Base-by-base conservation (phyloP, 768 basidiomycete genomes). In the Amylocystis lapponica region DNA sequence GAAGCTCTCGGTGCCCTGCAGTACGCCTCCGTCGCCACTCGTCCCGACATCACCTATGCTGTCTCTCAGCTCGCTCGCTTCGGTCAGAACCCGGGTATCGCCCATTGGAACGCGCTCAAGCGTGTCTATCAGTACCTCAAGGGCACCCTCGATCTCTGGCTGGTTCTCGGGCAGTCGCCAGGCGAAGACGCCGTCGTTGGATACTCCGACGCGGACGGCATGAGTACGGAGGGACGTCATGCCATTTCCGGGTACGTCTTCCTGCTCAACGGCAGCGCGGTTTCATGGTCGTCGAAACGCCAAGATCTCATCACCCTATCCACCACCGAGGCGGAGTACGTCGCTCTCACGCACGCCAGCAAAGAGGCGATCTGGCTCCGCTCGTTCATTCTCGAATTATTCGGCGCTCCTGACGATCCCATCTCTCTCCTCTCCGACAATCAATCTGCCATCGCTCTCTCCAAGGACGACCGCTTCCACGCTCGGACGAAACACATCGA, bases 241-340 rank as follows among this genome's bases (percentile, higher is more conserved):
- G 45, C 60, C 13, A 56, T 60, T 11, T 67, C 46, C 25, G 67
- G 61, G 12, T 67, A 50, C 45, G 59, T 40, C 10, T 66, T 56
- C 56, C 54, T 56, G 5, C 37, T 67, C 30, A 53, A 52, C 19
- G 63, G 66, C 0, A 68, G 64, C 5, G 54, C 66, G 2, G 54
- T 76, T 5, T 48, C 59, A 3, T 77, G 75, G 72, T 53, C 52
- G 20, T 64, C 66, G 0, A 59, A 63, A 36, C 59, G 64, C 36
- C 75, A 78, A 44, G 16, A 30, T 8, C 53, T 58, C 2, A 57
- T 70, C 1, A 58, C 67, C 0, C 52, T 60, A 1, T 70, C 66
- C 1, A 66, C 65, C 2, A 59, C 60, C 0, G 65, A 70, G 43
- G 60, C 67, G 2, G 67, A 73, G 46, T 71, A 72, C 46, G 60